Conservation (phyloP, 495 filamentous ascomycete species). For the Trichodelitschia bisporula region DNA sequence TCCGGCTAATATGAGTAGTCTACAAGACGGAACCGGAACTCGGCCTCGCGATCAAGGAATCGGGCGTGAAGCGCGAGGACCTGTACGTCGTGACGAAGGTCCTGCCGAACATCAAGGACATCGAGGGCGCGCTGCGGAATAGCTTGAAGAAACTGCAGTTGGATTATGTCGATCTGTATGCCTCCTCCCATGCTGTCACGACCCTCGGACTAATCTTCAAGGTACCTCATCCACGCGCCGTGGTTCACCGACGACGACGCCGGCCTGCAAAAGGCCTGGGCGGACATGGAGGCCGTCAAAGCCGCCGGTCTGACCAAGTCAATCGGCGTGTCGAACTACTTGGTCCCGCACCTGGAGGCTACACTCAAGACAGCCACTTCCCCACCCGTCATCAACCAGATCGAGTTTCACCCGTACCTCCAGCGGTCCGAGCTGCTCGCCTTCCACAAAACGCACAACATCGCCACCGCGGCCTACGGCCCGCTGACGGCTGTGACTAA, state of each 20-base stretch:
- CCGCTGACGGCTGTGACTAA: conserved; percentile 37
- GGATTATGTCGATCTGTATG: conserved; percentile 57
- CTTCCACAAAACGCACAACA: conserved; percentile 39
- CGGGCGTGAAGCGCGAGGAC: conserved; percentile 35
- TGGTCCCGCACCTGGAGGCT: conserved; percentile 38
- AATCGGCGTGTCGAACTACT: conserved; percentile 72
- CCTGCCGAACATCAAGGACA: conserved; percentile 30
- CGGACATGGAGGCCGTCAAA: conserved; percentile 50
- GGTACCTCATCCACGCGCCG: conserved; percentile 58
- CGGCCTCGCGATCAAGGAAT: conserved; percentile 46
- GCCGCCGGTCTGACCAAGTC: conserved; percentile 42
- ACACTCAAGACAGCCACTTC: conserved; percentile 38
- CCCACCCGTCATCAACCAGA: conserved; percentile 56
- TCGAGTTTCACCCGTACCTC: conserved; percentile 74
- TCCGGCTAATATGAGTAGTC: conserved; percentile 21
- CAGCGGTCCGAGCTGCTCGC: conserved; percentile 44
- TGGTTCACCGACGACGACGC: conserved; percentile 31
- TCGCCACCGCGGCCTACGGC: conserved; percentile 44
- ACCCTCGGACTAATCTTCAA: too few species aligned
- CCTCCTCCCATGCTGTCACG: not conserved
- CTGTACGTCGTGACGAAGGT: conserved; percentile 63
- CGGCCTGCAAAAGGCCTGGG: conserved; percentile 48
- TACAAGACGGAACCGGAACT: conserved; percentile 63
- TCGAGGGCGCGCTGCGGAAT: conserved; percentile 34
- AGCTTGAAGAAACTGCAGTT: conserved; percentile 54